Percentiles rank a stretch among this genome's conserved stretches.
These are phyloP conservation scores for Chlamydomonas sp. DNA, from an alignment of 139 green algal genomes.

Conservation along the genomic window DNA sequence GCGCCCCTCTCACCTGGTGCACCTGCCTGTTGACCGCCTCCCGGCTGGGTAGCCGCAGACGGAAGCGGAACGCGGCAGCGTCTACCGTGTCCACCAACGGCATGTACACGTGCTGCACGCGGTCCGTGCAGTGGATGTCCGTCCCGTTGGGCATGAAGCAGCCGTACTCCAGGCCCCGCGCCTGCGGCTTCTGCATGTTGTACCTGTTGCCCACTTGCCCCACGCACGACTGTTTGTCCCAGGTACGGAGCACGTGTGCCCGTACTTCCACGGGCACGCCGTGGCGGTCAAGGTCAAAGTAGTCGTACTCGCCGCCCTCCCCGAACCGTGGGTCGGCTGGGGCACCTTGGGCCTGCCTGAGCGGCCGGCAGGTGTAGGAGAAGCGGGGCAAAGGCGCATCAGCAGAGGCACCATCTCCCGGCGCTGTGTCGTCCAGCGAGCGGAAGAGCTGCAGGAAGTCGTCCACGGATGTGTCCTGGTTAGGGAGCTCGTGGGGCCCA, in stretches of 20 bases:
- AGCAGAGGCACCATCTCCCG: no score
- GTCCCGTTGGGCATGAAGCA: not conserved
- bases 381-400: not conserved
- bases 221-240: not conserved
- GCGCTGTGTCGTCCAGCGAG: no score
- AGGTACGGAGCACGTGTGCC: not conserved
- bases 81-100: not conserved
- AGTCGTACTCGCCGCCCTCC: not conserved
- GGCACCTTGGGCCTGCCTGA: not conserved
- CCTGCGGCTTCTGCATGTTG: not conserved
- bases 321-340: not conserved
- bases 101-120: not conserved
- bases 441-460: not conserved
- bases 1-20: not conserved
- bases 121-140: not conserved
- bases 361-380: not conserved
- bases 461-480: not conserved
- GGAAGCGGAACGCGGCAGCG: not conserved
- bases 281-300: not conserved
- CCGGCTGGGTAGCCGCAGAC: not conserved
- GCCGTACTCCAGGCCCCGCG: not conserved
- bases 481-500: not conserved
- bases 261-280: not conserved
- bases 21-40: not conserved
- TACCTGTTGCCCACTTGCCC: not conserved